Evolutionary conservation across 148 eudicot species (phyloP), one percentile per base, ranked within the genome.

Genomic region (Spergularia marina): DNA sequence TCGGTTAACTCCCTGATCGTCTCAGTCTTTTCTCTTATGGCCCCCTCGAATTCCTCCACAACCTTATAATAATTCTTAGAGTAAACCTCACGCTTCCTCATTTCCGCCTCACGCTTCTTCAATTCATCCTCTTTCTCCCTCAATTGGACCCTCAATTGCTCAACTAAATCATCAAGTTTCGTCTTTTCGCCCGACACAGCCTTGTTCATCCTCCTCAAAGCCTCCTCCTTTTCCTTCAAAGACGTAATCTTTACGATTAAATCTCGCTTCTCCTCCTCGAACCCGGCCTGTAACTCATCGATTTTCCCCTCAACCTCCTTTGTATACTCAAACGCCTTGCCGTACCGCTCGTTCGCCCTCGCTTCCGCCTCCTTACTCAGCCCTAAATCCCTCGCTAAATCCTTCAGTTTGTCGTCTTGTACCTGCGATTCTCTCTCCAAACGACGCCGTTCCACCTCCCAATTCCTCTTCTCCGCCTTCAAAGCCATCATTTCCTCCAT

Each of bases 321-420:
- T 12, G 0, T 13, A 70, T 53, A 70, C 47, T 30, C 60, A 0
- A 70, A 0, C 1, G 60, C 73, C 5, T 16, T 11, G 36, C 13
- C 69, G 21, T 66, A 80, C 68, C 76, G 65, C 53, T 52, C 65
- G 0, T 17, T 57, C 3, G 68, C 72, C 4, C 7, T 65, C 67
- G 4, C 71, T 9, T 76, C 76, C 4, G 41, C 44, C 12, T 72
- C 79, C 67, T 59, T 66, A 10, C 23, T 23, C 34, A 52, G 3
- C 1, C 59, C 57, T 51, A 76, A 71, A 1, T 76, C 79, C 41
- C 44, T 65, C 4, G 54, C 15, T 23, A 55, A 63, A 12, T 80
- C 75, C 0, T 36, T 75, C 58, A 56, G 0, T 15, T 57, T 72
- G 0, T 56, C 68, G 5, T 80, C 64, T 6, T 34, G 17, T 0